Evolutionary conservation across 768 basidiomycete species (phyloP).

Genomic region (Peribolospora kevripleyi): DNA sequence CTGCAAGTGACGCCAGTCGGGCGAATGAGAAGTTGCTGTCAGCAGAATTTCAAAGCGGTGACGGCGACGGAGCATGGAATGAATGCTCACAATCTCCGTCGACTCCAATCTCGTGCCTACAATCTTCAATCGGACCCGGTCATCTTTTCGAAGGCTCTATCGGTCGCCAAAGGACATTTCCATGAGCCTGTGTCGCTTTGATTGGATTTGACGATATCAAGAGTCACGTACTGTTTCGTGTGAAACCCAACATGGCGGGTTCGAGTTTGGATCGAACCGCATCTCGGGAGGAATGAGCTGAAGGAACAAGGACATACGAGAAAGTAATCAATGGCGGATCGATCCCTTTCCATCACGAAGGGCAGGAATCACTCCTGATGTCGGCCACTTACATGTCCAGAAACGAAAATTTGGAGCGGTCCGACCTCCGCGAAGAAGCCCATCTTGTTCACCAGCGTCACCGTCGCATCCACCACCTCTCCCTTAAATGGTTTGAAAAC

Average conservation of each 20-base stretch:
- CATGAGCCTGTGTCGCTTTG: not conserved
- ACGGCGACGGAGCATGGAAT: not conserved
- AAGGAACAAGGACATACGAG: not conserved
- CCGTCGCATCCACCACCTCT: conserved; percentile 89
- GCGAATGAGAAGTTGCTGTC: not conserved
- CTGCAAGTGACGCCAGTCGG: conserved; percentile 22
- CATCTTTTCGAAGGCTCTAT: conserved; percentile 81
- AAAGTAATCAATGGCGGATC: conserved; percentile 5
- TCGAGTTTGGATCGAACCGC: conserved; percentile 82
- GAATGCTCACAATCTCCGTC: conserved; percentile 54
- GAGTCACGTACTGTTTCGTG: conserved; percentile 45
- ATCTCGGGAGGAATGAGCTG: conserved; percentile 86
- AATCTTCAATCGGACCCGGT: conserved; percentile 75
- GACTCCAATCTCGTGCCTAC: conserved; percentile 97
- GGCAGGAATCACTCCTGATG: not conserved
- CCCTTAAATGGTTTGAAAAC: conserved; percentile 99
- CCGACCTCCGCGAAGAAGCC: conserved; percentile 96
- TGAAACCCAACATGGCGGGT: conserved; percentile 73
- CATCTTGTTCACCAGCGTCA: conserved; percentile 96
- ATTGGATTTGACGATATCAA: not conserved
- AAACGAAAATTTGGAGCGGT: conserved; percentile 79
- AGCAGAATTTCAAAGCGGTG: not conserved
- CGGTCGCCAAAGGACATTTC: not conserved
- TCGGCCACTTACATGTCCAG: conserved; percentile 48
- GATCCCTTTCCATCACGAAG: conserved; percentile 10